Base-by-base conservation (phyloP, 2,329 filamentous ascomycete genomes). In the Beauveria scarabaeidicola region DNA sequence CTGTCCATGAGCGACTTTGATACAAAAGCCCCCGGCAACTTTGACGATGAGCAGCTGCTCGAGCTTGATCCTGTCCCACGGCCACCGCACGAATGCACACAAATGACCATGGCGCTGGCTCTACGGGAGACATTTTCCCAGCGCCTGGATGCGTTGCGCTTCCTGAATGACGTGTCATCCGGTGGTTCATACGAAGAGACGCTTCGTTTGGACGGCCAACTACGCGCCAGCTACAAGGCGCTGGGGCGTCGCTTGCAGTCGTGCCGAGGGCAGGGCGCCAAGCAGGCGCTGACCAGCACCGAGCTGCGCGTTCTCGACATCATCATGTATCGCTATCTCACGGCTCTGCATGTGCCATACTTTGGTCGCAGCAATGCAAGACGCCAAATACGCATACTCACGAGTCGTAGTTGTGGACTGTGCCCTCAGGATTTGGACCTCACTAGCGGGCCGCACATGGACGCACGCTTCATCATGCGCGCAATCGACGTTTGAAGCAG, bases 321-420 rank as follows among this genome's bases (percentile, higher is more conserved):
- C 46, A 68, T 82, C 23, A 74, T 84, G 61, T 76, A 79, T 27
- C 79, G 81, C 9, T 84, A 82, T 64, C 68, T 86, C 3, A 72
- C 81, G 6, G 72, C 78, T 0, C 73, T 88, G 0, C 84, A 88
- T 65, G 72, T 80, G 2, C 80, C 80, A 0, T 84, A 77, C 65
- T 76, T 79, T 27, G 68, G 68, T 67, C 0, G 65, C 71, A 0
- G 70, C 77, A 1, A 67, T 76, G 2, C 67, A 68, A 0, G 72
- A 81, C 5, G 71, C 77, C 1, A 66, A 72, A 3, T 83, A 78
- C 61, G 78, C 79, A 0, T 83, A 76, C 61, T 82, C 81, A 0
- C 69, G 78, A 1, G 79, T 77, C 47, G 73, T 77, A 0, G 70
- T 77, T 0, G 63, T 81, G 6, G 81, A 85, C 7, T 72, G 72